Conservation (phyloP, 352 stramenopile genomes). For the Globisporangium acanthophoron region DNA sequence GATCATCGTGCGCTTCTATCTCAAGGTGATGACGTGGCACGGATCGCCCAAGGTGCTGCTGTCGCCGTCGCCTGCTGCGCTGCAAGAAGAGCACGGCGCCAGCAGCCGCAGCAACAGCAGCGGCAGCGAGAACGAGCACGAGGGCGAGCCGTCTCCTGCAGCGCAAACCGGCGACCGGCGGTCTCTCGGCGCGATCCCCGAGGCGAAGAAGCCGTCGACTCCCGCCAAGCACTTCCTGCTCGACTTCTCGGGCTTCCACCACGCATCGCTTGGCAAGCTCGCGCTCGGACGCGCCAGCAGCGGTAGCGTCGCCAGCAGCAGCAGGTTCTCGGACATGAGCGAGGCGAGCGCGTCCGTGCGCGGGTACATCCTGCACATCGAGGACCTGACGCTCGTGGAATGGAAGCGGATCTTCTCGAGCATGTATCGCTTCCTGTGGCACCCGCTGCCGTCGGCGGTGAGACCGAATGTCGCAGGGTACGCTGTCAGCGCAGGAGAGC, state of each 20-base stretch:
- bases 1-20: conserved; percentile 72
- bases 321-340: conserved; percentile 31
- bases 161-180: neutral
- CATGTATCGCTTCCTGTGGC: conserved; percentile 53
- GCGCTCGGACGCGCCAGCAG: conserved; percentile 5
- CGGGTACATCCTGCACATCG: conserved; percentile 58
- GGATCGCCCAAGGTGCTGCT: conserved; percentile 32
- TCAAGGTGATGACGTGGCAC: conserved; percentile 70
- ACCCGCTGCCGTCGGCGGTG: neutral
- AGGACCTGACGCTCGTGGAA: conserved; percentile 55
- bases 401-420: conserved; percentile 72
- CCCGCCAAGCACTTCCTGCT: conserved; percentile 11
- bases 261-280: conserved; percentile 1
- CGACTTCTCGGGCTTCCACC: conserved; percentile 10
- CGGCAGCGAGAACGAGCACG: neutral
- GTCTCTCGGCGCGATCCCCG: neutral
- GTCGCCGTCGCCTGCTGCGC: conserved; percentile 11
- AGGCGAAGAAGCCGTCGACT: conserved; percentile 4
- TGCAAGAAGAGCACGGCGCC: neutral
- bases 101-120: neutral
- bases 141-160: neutral
- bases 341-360: conserved; percentile 30
- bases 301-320: conserved; percentile 22
- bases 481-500: neutral
- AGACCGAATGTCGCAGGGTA: neutral